Base-by-base conservation (phyloP, 2,329 filamentous ascomycete species). In the Fusarium humuli region DNA sequence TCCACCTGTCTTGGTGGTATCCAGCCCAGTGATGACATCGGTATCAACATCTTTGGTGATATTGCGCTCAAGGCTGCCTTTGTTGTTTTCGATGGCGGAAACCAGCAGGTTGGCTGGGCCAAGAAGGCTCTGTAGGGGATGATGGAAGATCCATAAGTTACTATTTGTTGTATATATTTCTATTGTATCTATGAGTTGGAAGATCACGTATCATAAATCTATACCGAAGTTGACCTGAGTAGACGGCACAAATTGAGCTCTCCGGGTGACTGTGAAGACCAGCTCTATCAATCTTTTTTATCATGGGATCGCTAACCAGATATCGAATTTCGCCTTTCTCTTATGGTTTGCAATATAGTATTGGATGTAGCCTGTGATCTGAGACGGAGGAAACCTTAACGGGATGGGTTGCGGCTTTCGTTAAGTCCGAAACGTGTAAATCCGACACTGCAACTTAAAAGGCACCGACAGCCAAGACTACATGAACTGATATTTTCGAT, bases 1-100 rank as follows among this genome's bases (percentile, higher is more conserved):
- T 82, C 83, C 34, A 87, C 83, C 57, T 93, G 91, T 81, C 91
- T 90, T 69, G 91, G 90, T 67, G 90, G 90, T 70, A 81, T 93
- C 12, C 91, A 93, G 80, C 83, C 86, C 22, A 89, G 87, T 53
- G 68, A 71, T 2, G 54, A 61, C 9, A 44, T 73, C 20, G 70
- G 69, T 3, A 82, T 84, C 22, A 87, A 90, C 79, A 91, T 93
- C 74, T 89, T 87, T 75, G 87, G 87, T 23, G 87, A 89, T 69
- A 83, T 89, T 72, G 86, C 89, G 65, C 87, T 89, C 78, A 88
- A 89, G 80, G 85, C 85, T 45, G 85, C 88, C 68, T 88, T 87
- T 69, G 85, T 89, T 40, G 86, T 84, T 18, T 88, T 88, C 74
- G 85, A 88, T 71, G 83, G 69, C 2, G 73, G 47, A 12, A 72